These are phyloP conservation scores for Hirsutella thompsonii DNA, from an alignment of 2,329 filamentous ascomycete genomes.

Conservation along the genomic window DNA sequence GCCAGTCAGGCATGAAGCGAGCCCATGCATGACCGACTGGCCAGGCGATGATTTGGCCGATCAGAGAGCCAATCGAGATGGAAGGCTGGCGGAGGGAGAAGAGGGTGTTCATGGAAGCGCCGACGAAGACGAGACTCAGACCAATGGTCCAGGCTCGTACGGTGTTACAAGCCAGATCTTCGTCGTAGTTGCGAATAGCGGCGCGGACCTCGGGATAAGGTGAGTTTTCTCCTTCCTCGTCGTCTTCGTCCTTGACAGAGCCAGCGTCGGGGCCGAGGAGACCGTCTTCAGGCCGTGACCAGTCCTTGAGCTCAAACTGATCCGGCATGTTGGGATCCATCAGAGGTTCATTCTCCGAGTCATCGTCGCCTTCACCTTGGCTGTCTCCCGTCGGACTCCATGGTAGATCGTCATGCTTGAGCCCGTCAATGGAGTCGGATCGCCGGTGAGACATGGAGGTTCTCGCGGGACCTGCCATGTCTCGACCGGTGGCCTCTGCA, in stretches of 20 bases:
- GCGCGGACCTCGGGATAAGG: slow-evolving; percentile 55
- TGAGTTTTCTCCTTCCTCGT: slow-evolving; percentile 37
- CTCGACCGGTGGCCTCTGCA: slow-evolving; percentile 12
- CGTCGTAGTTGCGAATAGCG: slow-evolving; percentile 51
- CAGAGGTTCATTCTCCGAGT: slow-evolving; percentile 42
- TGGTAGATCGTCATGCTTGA: slow-evolving; percentile 22
- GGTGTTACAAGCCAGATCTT: slow-evolving; percentile 53
- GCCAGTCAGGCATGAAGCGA: slow-evolving; percentile 33
- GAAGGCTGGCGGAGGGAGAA: slow-evolving; percentile 50
- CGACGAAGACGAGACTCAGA: slow-evolving; percentile 38
- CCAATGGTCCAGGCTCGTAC: slow-evolving; percentile 53
- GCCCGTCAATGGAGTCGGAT: slow-evolving; percentile 9
- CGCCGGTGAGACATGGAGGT: slow-evolving; percentile 14
- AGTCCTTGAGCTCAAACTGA: slow-evolving; percentile 22
- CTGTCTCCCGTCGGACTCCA: slow-evolving; percentile 29
- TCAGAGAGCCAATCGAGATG: slow-evolving; percentile 46
- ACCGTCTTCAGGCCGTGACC: slow-evolving; percentile 8
- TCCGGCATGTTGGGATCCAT: slow-evolving; percentile 34
- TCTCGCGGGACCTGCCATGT: slow-evolving; percentile 5
- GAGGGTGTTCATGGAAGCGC: slow-evolving; percentile 49
- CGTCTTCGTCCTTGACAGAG: slow-evolving; percentile 1
- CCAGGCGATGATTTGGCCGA: slow-evolving; percentile 53
- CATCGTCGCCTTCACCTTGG: slow-evolving; percentile 24
- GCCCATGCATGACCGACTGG: slow-evolving; percentile 51
- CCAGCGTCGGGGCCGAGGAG: neutral